A percentile compares a stretch with the other conserved stretches of the same genome.
phyloP scores from a whole-genome alignment of 2,329 filamentous ascomycete genomes.

The Stagonosporopsis chrysanthemi region DNA sequence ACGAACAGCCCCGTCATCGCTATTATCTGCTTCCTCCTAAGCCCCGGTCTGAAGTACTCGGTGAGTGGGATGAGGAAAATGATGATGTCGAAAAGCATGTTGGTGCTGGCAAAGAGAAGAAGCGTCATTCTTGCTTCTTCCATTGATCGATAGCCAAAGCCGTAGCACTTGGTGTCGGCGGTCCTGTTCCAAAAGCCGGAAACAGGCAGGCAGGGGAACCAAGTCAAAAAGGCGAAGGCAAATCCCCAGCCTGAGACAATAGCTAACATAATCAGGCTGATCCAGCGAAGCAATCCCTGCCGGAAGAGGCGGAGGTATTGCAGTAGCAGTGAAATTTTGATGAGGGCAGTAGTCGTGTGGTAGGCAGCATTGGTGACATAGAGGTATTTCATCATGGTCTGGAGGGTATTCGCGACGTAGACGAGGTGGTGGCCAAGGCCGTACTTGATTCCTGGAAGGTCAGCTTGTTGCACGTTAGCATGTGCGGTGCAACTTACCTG shows the following conservation, averaged over 20 bases:
- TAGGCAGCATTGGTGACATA: slow-evolving; percentile 40
- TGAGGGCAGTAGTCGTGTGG: slow-evolving; percentile 36
- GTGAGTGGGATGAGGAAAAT: slow-evolving; percentile 35
- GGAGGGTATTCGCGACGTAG: slow-evolving; percentile 21
- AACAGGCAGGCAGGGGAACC: slow-evolving; percentile 42
- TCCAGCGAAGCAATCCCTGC: slow-evolving; percentile 25
- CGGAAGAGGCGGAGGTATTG: slow-evolving; percentile 47
- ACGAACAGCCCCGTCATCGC: slow-evolving; percentile 35
- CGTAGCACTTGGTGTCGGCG: slow-evolving; percentile 28
- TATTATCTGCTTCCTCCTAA: slow-evolving; percentile 28
- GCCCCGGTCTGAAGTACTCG: slow-evolving; percentile 27
- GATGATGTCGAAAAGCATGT: slow-evolving; percentile 38
- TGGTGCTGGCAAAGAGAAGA: slow-evolving; percentile 29
- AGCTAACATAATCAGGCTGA: slow-evolving; percentile 25
- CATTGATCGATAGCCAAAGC: slow-evolving; percentile 19
- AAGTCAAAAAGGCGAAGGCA: slow-evolving; percentile 37
- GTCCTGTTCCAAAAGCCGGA: slow-evolving; percentile 33
- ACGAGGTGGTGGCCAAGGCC: slow-evolving; percentile 45
- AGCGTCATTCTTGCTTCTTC: slow-evolving; percentile 20
- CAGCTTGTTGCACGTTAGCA: slow-evolving; percentile 1
- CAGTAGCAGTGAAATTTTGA: slow-evolving; percentile 46
- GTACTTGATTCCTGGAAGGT: slow-evolving; percentile 30
- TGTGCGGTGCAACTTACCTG: slow-evolving; percentile 17
- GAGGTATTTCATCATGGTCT: slow-evolving; percentile 30
- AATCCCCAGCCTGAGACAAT: slow-evolving; percentile 38